These are phyloP conservation scores for Chaetothyriales sp. DNA, from an alignment of 2,329 filamentous ascomycete species.

Conservation along the genomic window DNA sequence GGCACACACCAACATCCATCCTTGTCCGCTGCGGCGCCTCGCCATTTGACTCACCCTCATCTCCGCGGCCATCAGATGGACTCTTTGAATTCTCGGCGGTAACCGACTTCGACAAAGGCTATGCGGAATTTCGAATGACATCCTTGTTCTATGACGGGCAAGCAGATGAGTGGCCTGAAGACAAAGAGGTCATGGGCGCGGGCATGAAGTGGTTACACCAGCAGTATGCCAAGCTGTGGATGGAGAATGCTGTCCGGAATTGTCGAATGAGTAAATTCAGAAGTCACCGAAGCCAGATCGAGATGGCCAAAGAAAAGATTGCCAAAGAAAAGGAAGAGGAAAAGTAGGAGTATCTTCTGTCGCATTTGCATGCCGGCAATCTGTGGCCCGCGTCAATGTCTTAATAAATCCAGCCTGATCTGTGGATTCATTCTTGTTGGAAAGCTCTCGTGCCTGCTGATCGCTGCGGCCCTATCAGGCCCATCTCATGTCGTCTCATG, in stretches of 20 bases:
- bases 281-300: not conserved
- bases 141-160: slow-evolving; percentile 45
- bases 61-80: slow-evolving; percentile 45
- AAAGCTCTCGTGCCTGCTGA: slow-evolving; percentile 3
- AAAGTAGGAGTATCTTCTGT: not conserved
- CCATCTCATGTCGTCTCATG: not conserved
- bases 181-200: slow-evolving; percentile 23
- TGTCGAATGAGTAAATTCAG: slow-evolving; percentile 1
- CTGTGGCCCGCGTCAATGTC: not conserved
- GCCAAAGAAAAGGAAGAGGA: not conserved
- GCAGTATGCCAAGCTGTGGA: slow-evolving; percentile 41
- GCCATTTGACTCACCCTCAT: slow-evolving; percentile 36
- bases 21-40: slow-evolving; percentile 52
- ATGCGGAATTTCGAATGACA: slow-evolving; percentile 51
- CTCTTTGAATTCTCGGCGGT: slow-evolving; percentile 50
- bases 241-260: slow-evolving; percentile 37
- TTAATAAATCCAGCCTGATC: not conserved
- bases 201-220: slow-evolving; percentile 31
- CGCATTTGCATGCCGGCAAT: not conserved
- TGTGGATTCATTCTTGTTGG: not conserved
- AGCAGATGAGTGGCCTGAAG: slow-evolving; percentile 32
- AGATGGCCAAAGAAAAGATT: not conserved
- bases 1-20: slow-evolving; percentile 45
- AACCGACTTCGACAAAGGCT: slow-evolving; percentile 42
- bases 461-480: slow-evolving; percentile 1